These are phyloP conservation scores for Claviceps cyperi DNA, from an alignment of 2,329 filamentous ascomycete species.

Conservation along the genomic window DNA sequence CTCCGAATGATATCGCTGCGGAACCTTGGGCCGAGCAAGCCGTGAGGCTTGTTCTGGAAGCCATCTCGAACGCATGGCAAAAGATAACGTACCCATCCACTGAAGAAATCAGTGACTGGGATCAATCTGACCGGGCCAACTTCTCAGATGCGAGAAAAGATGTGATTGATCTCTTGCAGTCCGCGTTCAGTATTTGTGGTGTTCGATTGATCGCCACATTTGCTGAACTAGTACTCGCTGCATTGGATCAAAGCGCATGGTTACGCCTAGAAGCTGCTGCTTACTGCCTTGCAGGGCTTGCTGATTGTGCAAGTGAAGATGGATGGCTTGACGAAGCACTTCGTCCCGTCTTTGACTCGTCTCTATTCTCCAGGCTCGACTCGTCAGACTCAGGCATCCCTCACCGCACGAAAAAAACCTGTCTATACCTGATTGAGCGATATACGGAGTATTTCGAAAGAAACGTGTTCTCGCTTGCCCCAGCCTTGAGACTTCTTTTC, in stretches of 20 bases:
- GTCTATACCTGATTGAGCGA: conserved; percentile 54
- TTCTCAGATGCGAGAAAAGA: conserved; percentile 66
- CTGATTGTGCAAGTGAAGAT: conserved; percentile 49
- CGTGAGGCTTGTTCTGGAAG: conserved; percentile 44
- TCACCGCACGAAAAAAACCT: conserved; percentile 49
- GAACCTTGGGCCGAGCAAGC: conserved; percentile 44
- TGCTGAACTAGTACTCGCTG: conserved; percentile 36
- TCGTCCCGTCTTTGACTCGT: conserved; percentile 44
- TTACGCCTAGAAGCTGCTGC: conserved; percentile 44
- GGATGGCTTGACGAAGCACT: conserved; percentile 44
- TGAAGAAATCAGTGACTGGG: conserved; percentile 49
- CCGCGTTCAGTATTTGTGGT: conserved; percentile 49
- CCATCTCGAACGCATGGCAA: conserved; percentile 49
- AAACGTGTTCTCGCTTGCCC: conserved; percentile 50
- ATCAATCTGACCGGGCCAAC: conserved; percentile 49
- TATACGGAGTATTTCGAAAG: conserved; percentile 67
- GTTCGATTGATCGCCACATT: conserved; percentile 42
- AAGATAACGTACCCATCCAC: conserved; percentile 55
- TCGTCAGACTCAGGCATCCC: conserved; percentile 39
- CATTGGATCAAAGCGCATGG: conserved; percentile 37
- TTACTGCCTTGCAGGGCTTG: conserved; percentile 50
- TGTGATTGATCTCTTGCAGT: conserved; percentile 63
- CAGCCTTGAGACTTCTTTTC: conserved; percentile 62
- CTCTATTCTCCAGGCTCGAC: conserved; percentile 40
- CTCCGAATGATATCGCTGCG: conserved; percentile 31